Evolutionary conservation across 495 filamentous ascomycete genomes (phyloP).

Genomic region (Astrothelium subdiscretum): DNA sequence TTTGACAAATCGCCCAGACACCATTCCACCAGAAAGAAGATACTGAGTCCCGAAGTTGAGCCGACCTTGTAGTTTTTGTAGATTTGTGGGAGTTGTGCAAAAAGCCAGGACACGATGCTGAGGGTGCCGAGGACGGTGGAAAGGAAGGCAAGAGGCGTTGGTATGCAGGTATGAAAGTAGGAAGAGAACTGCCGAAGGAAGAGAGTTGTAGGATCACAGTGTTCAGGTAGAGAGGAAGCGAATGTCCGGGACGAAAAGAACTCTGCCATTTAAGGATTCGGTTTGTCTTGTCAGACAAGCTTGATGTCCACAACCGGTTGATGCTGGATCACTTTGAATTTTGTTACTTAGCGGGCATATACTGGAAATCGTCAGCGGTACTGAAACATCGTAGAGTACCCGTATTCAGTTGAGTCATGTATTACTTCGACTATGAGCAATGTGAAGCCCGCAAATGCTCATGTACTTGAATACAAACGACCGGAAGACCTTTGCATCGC

Average conservation of each 20-base stretch:
- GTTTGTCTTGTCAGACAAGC: neutral
- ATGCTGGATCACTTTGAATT: neutral
- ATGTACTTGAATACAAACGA: neutral
- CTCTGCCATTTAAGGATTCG: neutral
- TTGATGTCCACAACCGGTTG: neutral
- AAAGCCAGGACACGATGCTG: slow-evolving; percentile 64
- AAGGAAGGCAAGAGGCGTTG: slow-evolving; percentile 52
- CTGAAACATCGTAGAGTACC: neutral
- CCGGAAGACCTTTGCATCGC: neutral
- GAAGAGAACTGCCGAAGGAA: slow-evolving; percentile 49
- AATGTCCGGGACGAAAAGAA: slow-evolving; percentile 13
- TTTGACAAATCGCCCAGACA: slow-evolving; percentile 59
- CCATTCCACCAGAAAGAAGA: slow-evolving; percentile 62
- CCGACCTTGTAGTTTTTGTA: slow-evolving; percentile 56
- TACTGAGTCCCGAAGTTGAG: slow-evolving; percentile 56
- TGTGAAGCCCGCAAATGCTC: neutral
- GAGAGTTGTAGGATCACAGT: slow-evolving; percentile 52
- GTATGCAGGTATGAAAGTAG: slow-evolving; percentile 53
- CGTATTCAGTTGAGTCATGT: neutral
- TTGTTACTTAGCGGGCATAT: neutral
- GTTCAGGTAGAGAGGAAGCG: slow-evolving; percentile 36
- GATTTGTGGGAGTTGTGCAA: slow-evolving; percentile 64
- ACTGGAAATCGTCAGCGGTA: neutral
- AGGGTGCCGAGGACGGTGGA: slow-evolving; percentile 53
- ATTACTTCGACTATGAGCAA: neutral